Percentiles rank a stretch among this genome's conserved stretches.
Evolutionary conservation across 352 stramenopile genomes (phyloP).

Genomic region (Blastocystis sp.): DNA sequence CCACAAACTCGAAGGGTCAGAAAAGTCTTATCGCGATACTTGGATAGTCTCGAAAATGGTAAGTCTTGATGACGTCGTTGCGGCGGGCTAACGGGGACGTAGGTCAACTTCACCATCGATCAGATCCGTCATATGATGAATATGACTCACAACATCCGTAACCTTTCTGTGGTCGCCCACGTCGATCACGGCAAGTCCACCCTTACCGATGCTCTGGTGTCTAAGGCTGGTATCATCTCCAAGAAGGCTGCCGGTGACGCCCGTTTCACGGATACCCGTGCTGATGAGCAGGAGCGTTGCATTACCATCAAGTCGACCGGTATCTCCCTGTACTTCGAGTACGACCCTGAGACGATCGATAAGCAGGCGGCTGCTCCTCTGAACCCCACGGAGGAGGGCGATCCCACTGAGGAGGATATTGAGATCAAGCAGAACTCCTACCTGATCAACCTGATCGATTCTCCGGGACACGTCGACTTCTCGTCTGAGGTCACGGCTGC

Average conservation of each 20-base stretch:
- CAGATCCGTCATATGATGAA: slow-evolving; percentile 92
- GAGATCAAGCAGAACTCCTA: slow-evolving; percentile 94
- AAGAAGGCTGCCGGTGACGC: slow-evolving; percentile 93
- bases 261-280: slow-evolving; percentile 97
- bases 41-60: slow-evolving; percentile 23
- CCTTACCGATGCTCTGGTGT: slow-evolving; percentile 94
- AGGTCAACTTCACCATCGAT: slow-evolving; percentile 99
- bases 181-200: slow-evolving; percentile 99
- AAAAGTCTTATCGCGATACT: slow-evolving; percentile 2
- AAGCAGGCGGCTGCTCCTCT: slow-evolving; percentile 70
- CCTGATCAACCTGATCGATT: slow-evolving; percentile 99
- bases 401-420: slow-evolving; percentile 73
- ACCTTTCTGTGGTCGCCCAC: slow-evolving; percentile 99
- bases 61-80: background rate
- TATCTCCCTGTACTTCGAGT: slow-evolving; percentile 99
- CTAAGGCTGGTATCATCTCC: slow-evolving; percentile 97
- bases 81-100: slow-evolving; percentile 8
- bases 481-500: slow-evolving; percentile 96
- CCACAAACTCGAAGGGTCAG: background rate
- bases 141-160: slow-evolving; percentile 99
- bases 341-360: slow-evolving; percentile 79
- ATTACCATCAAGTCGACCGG: slow-evolving; percentile 99
- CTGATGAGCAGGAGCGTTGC: slow-evolving; percentile 96
- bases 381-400: slow-evolving; percentile 21
- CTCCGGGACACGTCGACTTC: slow-evolving; percentile 99